Percentiles rank a stretch among this genome's conserved stretches.
phyloP scores from a whole-genome alignment of 1,139 yeast genomes.

The Pichia sp. region DNA sequence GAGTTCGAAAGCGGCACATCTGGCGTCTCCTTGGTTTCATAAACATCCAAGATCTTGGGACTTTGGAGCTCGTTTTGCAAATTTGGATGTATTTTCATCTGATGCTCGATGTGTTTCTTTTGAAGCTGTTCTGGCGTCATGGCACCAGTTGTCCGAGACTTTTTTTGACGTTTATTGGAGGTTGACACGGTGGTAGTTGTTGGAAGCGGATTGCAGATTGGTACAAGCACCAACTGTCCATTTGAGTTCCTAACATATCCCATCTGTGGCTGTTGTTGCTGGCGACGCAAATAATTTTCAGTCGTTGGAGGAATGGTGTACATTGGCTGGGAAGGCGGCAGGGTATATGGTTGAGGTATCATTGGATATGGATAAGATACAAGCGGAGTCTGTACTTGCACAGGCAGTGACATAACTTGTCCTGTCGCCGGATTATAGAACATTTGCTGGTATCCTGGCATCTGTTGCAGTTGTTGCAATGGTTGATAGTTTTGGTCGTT shows the following conservation, averaged over 20 bases:
- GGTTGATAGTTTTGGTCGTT: neutral
- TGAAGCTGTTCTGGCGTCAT: constrained; percentile 5
- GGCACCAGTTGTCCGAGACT: too few relatives aligned
- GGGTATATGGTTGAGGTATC: neutral
- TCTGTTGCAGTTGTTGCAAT: neutral
- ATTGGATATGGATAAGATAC: neutral
- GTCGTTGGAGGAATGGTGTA: too few relatives aligned
- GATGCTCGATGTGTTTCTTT: constrained; percentile 6
- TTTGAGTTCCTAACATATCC: neutral
- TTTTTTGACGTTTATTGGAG: too few relatives aligned
- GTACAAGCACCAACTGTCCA: neutral
- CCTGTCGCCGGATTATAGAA: constrained; percentile 8
- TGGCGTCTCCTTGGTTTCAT: neutral
- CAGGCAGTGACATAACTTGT: neutral
- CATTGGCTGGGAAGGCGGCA: too few relatives aligned
- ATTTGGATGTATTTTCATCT: constrained; percentile 7
- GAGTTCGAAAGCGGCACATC: too few relatives aligned
- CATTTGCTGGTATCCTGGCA: constrained; percentile 6
- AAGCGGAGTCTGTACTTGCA: neutral
- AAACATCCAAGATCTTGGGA: constrained; percentile 9
- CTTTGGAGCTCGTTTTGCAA: constrained; percentile 1
- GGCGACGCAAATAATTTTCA: neutral
- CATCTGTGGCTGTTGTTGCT: neutral
- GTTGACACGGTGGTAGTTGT: too few relatives aligned
- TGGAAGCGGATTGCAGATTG: too few relatives aligned